phyloP scores from a whole-genome alignment of 2,329 filamentous ascomycete genomes.

The Penicillium sp. region DNA sequence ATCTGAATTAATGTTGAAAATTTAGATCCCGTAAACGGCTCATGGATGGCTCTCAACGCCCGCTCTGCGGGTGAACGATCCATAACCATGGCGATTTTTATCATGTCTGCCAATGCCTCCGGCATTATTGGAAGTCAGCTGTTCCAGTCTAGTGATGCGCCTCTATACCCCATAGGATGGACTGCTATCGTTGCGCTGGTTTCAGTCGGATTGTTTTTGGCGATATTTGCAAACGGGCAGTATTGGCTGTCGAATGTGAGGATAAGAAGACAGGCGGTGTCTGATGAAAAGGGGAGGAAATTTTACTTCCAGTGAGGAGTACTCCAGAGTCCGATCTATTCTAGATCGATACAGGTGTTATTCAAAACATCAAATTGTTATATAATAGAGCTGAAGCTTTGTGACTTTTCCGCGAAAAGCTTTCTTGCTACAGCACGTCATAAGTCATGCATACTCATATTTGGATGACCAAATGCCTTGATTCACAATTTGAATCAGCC shows the following conservation, averaged over 20 bases:
- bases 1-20: background rate
- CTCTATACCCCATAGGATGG: conserved; percentile 1
- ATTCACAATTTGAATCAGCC: too few relatives aligned
- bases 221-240: background rate
- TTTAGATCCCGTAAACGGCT: conserved; percentile 53
- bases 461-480: too few relatives aligned
- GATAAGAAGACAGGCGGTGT: background rate
- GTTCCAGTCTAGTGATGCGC: conserved; percentile 33
- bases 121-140: conserved; percentile 57
- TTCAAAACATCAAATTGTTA: too few relatives aligned
- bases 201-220: background rate
- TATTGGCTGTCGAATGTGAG: background rate
- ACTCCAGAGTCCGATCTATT: too few relatives aligned
- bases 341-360: too few relatives aligned
- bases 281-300: background rate
- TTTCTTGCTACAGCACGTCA: too few relatives aligned
- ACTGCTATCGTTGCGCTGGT: background rate
- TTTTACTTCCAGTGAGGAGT: background rate
- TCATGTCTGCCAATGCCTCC: conserved; percentile 57
- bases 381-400: too few relatives aligned
- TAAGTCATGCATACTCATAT: too few relatives aligned
- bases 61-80: conserved; percentile 52
- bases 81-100: conserved; percentile 56
- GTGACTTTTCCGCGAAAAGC: too few relatives aligned
- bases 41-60: conserved; percentile 53